Evolutionary conservation across 2,329 filamentous ascomycete species (phyloP), one percentile per base, ranked within the genome.

Genomic region (Aspergillus aculeatinus): DNA sequence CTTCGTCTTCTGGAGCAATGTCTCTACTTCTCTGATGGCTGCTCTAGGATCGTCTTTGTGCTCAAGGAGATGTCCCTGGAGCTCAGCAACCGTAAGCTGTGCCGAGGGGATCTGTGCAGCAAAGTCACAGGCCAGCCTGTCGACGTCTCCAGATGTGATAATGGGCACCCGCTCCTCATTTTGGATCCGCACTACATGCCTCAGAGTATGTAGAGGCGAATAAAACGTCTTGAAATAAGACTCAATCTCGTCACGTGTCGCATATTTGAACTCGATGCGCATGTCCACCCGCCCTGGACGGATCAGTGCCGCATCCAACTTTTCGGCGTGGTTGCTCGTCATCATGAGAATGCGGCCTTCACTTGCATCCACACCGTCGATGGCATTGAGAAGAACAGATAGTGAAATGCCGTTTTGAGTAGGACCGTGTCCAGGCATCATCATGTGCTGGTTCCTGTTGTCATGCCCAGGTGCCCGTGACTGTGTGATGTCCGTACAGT

Each of bases 401-500:
- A 52, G 31, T 3, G 50, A 21, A 3, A 52, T 52, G 21, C 12
- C 6, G 29, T 14, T 35, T 1, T 29, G 27, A 29, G 27, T 27
- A 27, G 9, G 27, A 7, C 7, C 7, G 27, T 9, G 27, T 10
- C 27, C 27, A 29, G 27, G 7, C 9, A 29, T 29, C 27, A 29
- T 29, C 27, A 29, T 29, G 7, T 9, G 7, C 27, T 10, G 27
- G n/a, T 21, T n/a, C 19, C 9, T 52, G 12, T 33, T 29, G 29
- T 21, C 35, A 9, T 10, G 6, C 14, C 39, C 16, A 19, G 39
- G 6, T n/a, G 39, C 39, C 39, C 39, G 39, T 44, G 39, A n/a
- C 39, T 44, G 16, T 5, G 39, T 44, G 14, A 44, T 44, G 7
- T 44, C 7, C 16, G 39, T 19, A 44, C 39, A 23, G 67, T 90